Conservation (phyloP, 257 asterid species). For the Cordia subcordata region DNA sequence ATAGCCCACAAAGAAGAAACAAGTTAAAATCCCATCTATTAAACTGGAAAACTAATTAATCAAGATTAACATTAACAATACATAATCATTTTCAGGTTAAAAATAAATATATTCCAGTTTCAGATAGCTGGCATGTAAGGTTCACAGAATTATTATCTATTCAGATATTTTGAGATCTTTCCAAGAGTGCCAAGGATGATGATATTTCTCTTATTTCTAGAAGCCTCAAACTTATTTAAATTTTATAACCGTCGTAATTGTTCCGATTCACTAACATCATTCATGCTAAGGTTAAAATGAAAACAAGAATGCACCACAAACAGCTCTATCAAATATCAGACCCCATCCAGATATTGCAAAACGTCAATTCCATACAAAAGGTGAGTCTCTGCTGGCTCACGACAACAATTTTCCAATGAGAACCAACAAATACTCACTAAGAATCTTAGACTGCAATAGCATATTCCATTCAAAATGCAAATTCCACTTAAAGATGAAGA, state of each 20-base stretch:
- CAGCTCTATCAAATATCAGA: conserved; percentile 25
- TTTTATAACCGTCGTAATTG: neutral
- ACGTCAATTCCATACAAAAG: conserved; percentile 15
- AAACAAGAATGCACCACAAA: conserved; percentile 40
- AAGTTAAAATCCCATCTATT: conserved; percentile 6
- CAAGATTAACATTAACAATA: neutral
- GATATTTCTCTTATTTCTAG: neutral
- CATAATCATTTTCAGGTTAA: too few relatives aligned
- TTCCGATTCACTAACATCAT: conserved; percentile 30
- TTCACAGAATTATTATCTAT: too few relatives aligned
- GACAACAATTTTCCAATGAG: conserved; percentile 11
- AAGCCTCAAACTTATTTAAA: neutral
- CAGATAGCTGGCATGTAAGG: too few relatives aligned
- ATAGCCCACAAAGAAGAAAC: conserved; percentile 1
- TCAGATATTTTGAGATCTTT: neutral
- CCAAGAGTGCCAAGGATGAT: neutral
- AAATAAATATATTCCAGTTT: too few relatives aligned
- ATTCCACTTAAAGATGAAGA: too few relatives aligned
- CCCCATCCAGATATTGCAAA: conserved; percentile 15
- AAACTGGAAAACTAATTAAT: neutral
- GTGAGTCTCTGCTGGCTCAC: conserved; percentile 22
- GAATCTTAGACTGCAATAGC: conserved; percentile 9
- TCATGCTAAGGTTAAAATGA: conserved; percentile 13
- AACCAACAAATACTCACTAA: conserved; percentile 7
- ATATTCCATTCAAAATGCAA: conserved; percentile 4